A percentile compares a stretch with the other conserved stretches of the same genome.
phyloP scores from a whole-genome alignment of 129 eudicot genomes.

The carrot (Daucus carota) region DH1_v3.0 NC_030387.2:36191501-36192000 shows the following conservation, averaged over 20 bases:
- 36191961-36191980: not conserved
- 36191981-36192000: not conserved
- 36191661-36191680: not conserved
- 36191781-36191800: not conserved
- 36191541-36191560: constrained; percentile 64
- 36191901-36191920: constrained; percentile 87
- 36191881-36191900: constrained; percentile 81
- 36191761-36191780: not conserved
- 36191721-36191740: not conserved
- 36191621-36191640: not conserved
- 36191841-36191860: constrained; percentile 79
- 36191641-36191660: not conserved
- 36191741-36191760: not conserved
- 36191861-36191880: constrained; percentile 75
- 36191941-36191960: not conserved
- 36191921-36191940: not conserved
- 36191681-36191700: not conserved
- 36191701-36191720: not conserved
- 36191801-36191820: constrained; percentile 64
- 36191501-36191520: constrained; percentile 82
- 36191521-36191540: constrained; percentile 64
- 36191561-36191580: not conserved
- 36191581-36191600: not conserved
- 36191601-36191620: not conserved
- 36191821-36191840: constrained; percentile 73